Conservation (phyloP, 1,284 basidiomycete species). For the Tilletia walkeri region DNA sequence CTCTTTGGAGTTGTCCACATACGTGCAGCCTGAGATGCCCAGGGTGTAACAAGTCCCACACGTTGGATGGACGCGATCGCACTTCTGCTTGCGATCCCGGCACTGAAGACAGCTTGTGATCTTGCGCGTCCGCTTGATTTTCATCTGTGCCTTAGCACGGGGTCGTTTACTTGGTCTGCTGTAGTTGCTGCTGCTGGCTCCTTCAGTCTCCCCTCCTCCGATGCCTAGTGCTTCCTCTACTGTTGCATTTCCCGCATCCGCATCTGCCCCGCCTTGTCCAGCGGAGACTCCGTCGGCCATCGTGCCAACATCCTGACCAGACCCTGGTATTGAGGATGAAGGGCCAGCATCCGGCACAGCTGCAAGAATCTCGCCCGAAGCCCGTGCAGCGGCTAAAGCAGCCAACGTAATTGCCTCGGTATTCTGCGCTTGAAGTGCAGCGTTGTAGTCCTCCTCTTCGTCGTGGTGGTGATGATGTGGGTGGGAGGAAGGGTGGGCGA, state of each 20-base stretch:
- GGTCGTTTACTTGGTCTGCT: neutral
- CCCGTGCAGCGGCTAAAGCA: neutral
- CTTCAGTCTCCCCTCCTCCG: neutral
- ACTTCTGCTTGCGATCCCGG: slow-evolving; percentile 47
- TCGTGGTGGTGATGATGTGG: neutral
- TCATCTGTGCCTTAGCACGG: slow-evolving; percentile 38
- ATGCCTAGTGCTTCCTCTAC: neutral
- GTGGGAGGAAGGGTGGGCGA: neutral
- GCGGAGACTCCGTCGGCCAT: neutral
- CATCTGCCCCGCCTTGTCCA: neutral
- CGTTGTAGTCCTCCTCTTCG: slow-evolving; percentile 2
- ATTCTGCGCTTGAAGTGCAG: neutral
- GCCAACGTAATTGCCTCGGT: neutral
- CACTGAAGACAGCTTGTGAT: slow-evolving; percentile 46
- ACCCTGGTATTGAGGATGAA: neutral
- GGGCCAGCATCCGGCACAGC: neutral
- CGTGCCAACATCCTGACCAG: neutral
- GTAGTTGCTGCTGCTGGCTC: neutral
- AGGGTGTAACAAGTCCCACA: slow-evolving; percentile 43
- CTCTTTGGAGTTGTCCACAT: slow-evolving; percentile 34
- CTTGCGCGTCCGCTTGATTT: slow-evolving; percentile 40
- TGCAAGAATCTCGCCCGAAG: slow-evolving; percentile 9
- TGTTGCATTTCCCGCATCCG: neutral
- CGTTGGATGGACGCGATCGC: slow-evolving; percentile 44
- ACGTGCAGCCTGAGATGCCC: slow-evolving; percentile 37